Conservation (phyloP, 1,139 yeast species). For the Hansenula anomala region DNA sequence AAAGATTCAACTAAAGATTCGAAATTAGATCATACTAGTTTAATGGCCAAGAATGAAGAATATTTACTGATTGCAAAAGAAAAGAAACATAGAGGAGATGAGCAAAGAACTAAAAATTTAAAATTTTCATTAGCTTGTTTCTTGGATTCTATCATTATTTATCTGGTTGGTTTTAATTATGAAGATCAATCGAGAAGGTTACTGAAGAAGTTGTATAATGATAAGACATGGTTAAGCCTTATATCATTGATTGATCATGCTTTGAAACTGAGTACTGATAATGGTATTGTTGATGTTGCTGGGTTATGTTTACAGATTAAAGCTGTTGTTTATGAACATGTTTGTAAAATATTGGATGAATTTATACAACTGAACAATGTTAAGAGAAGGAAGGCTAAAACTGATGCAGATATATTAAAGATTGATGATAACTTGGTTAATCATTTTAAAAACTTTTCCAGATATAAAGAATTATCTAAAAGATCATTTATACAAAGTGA, state of each 20-base stretch:
- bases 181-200: constrained; percentile 14
- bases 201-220: constrained; percentile 8
- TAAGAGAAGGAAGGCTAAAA: constrained; percentile 2
- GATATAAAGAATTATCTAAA: constrained; percentile 7
- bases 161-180: constrained; percentile 17
- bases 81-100: constrained; percentile 19
- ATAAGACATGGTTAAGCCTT: constrained; percentile 17
- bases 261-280: constrained; percentile 4
- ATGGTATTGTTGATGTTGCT: constrained; percentile 6
- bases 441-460: constrained; percentile 6
- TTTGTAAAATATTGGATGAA: constrained; percentile 10
- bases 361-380: constrained; percentile 5
- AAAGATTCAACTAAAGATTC: too few species aligned
- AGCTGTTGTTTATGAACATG: constrained; percentile 15
- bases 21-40: not conserved
- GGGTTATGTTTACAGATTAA: constrained; percentile 16
- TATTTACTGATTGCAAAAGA: constrained; percentile 10
- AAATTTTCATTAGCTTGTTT: constrained; percentile 5
- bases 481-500: constrained; percentile 9
- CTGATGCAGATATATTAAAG: constrained; percentile 2
- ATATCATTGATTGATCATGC: constrained; percentile 11
- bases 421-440: constrained; percentile 6
- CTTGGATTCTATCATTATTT: constrained; percentile 17
- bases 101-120: constrained; percentile 1
- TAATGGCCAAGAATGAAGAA: constrained; percentile 5